Conservation (phyloP, 1,284 basidiomycete genomes). For the Cryptococcus jaspeensis region DNA sequence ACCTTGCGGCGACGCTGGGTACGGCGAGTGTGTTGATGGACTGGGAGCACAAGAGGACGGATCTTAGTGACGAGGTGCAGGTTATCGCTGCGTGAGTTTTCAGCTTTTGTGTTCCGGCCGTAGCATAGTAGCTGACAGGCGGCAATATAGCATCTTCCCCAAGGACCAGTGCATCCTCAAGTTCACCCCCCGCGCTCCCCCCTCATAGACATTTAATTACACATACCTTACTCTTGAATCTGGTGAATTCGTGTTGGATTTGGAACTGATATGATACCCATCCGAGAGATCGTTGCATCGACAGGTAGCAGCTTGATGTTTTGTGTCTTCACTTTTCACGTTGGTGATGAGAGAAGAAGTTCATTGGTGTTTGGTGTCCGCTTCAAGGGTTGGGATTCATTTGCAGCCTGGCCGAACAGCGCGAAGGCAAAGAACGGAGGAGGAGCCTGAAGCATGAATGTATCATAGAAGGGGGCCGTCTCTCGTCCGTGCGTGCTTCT, state of each 20-base stretch:
- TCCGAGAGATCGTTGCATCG: too few species aligned
- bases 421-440: too few species aligned
- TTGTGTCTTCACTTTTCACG: too few species aligned
- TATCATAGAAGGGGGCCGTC: too few species aligned
- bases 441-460: too few species aligned
- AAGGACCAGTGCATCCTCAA: constrained; percentile 84
- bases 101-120: constrained; percentile 1
- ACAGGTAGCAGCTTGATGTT: background rate
- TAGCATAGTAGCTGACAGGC: background rate
- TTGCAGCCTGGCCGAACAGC: too few species aligned
- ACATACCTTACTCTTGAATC: background rate
- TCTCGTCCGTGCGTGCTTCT: too few species aligned
- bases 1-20: constrained; percentile 82
- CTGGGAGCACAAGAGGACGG: constrained; percentile 84
- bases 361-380: too few species aligned
- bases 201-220: constrained; percentile 23
- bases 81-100: constrained; percentile 72
- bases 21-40: constrained; percentile 79
- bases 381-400: too few species aligned
- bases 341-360: background rate
- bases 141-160: constrained; percentile 68
- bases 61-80: constrained; percentile 77
- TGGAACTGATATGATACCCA: too few species aligned
- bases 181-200: constrained; percentile 54
- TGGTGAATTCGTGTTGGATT: background rate